phyloP scores from a whole-genome alignment of 441 rosid genomes.

The Brassica balearica region DNA sequence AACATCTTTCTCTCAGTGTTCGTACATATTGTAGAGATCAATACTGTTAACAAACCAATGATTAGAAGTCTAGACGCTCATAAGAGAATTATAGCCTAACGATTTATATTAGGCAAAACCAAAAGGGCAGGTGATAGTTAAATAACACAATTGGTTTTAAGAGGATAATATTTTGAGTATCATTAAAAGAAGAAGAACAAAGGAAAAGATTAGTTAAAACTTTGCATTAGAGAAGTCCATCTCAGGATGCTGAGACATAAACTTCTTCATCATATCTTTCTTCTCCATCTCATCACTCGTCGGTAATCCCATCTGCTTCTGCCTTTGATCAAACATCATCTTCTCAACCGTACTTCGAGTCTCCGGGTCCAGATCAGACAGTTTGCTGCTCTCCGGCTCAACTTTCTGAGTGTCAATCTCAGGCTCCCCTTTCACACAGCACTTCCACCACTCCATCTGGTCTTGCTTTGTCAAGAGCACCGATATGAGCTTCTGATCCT shows the following conservation, averaged over 20 bases:
- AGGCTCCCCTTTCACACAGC: constrained; percentile 71
- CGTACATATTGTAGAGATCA: too few relatives aligned
- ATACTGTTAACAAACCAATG: too few relatives aligned
- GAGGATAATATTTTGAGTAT: too few relatives aligned
- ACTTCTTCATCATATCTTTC: constrained; percentile 78
- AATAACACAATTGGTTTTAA: too few relatives aligned
- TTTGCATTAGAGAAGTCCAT: constrained; percentile 79
- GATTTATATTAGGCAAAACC: too few relatives aligned
- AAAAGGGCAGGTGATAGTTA: too few relatives aligned
- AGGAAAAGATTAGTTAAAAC: constrained; percentile 24
- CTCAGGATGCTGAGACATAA: constrained; percentile 80
- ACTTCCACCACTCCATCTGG: constrained; percentile 89
- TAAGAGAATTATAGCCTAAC: too few relatives aligned
- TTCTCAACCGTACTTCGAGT: constrained; percentile 76
- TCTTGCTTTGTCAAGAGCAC: constrained; percentile 80
- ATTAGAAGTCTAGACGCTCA: too few relatives aligned
- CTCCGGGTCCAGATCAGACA: constrained; percentile 80
- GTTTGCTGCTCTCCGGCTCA: constrained; percentile 81
- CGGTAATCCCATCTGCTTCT: constrained; percentile 42
- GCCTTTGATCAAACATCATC: constrained; percentile 93
- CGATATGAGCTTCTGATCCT: constrained; percentile 73
- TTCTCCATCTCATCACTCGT: constrained; percentile 55
- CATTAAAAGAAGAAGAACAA: too few relatives aligned
- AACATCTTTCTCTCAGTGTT: too few relatives aligned
- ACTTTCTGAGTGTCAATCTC: constrained; percentile 85